Conservation (phyloP, 2,329 filamentous ascomycete species). For the Claviceps monticola region DNA sequence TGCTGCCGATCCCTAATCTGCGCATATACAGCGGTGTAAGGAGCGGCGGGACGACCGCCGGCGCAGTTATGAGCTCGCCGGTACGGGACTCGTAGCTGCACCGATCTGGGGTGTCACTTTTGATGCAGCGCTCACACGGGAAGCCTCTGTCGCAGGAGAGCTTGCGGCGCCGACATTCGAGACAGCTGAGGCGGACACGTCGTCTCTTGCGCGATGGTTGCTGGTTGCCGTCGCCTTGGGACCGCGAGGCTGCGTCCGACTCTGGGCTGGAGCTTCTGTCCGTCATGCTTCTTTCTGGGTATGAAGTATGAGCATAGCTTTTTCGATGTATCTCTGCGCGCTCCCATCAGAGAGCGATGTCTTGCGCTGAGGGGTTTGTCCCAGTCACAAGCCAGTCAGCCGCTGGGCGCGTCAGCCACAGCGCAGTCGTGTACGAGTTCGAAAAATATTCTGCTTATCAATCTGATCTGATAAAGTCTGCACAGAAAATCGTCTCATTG, state of each 20-base stretch:
- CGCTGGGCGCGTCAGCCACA: no score
- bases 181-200: slow-evolving; percentile 43
- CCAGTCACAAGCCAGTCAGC: neutral
- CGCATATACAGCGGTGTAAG: slow-evolving; percentile 27
- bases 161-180: slow-evolving; percentile 47
- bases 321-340: neutral
- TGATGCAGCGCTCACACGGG: slow-evolving; percentile 48
- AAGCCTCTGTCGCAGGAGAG: slow-evolving; percentile 48
- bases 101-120: slow-evolving; percentile 44
- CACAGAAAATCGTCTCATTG: neutral
- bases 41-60: slow-evolving; percentile 30
- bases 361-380: slow-evolving; percentile 8
- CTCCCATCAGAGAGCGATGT: neutral
- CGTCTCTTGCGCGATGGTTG: slow-evolving; percentile 40
- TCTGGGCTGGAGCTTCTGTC: slow-evolving; percentile 27
- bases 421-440: no score
- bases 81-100: slow-evolving; percentile 46
- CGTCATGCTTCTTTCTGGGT: slow-evolving; percentile 7
- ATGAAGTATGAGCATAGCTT: neutral
- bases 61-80: slow-evolving; percentile 34
- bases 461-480: slow-evolving; percentile 25
- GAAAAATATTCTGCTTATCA: slow-evolving; percentile 19
- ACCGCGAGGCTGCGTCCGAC: slow-evolving; percentile 18
- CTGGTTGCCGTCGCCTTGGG: slow-evolving; percentile 18
- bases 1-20: slow-evolving; percentile 20